Conservation (phyloP, 1,284 basidiomycete species). For the Apiotrichum veenhuisii region DNA sequence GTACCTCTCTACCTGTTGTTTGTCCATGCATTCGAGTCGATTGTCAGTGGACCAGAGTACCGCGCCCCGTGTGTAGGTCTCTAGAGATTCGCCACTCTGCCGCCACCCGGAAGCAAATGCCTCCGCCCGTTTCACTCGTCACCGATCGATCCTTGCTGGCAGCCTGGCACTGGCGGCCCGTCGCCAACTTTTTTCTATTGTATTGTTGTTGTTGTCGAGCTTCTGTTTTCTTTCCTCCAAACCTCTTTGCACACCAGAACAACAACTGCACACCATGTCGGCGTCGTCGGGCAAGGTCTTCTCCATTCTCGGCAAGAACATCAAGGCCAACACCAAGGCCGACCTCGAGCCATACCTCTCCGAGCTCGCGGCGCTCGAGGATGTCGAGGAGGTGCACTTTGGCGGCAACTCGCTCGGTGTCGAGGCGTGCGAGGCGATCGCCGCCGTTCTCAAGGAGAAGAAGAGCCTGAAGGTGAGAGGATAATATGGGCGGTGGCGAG, state of each 20-base stretch:
- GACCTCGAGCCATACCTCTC: constrained; percentile 78
- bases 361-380: constrained; percentile 59
- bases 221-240: neutral
- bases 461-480: constrained; percentile 64
- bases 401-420: constrained; percentile 96
- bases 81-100: neutral
- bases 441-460: constrained; percentile 70
- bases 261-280: constrained; percentile 25
- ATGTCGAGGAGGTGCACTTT: constrained; percentile 82
- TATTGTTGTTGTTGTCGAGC: constrained; percentile 21
- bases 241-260: neutral
- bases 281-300: constrained; percentile 46
- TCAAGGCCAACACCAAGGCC: constrained; percentile 75
- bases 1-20: neutral
- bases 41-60: too few relatives aligned
- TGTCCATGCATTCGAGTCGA: neutral
- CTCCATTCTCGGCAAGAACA: constrained; percentile 66
- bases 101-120: neutral
- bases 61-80: too few relatives aligned
- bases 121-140: neutral
- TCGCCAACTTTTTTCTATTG: constrained; percentile 3
- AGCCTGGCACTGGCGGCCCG: too few relatives aligned
- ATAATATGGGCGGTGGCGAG: neutral
- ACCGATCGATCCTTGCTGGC: too few relatives aligned
- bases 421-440: constrained; percentile 82